Evolutionary conservation across 2,329 filamentous ascomycete species (phyloP).

Genomic region (Xylariomycetidae sp.): DNA sequence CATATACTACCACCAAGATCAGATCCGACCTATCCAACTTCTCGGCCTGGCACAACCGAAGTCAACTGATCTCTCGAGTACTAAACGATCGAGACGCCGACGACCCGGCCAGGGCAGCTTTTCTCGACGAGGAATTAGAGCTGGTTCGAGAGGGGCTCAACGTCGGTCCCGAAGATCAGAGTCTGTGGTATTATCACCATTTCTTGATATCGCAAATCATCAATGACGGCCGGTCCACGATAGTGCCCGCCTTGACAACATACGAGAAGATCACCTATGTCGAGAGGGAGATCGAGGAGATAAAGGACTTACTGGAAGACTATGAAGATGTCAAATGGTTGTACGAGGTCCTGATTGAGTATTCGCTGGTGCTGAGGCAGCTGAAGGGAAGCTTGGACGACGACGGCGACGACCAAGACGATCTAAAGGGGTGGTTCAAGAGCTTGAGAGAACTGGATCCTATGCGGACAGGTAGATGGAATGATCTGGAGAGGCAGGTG

Average conservation of each 20-base stretch:
- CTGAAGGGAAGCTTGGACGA: slow-evolving; percentile 45
- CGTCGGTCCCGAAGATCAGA: slow-evolving; percentile 89
- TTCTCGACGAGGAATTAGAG: slow-evolving; percentile 74
- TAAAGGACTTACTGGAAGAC: slow-evolving; percentile 60
- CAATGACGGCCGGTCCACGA: slow-evolving; percentile 45
- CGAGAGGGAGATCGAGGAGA: slow-evolving; percentile 65
- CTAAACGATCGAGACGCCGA: slow-evolving; percentile 66
- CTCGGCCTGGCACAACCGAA: slow-evolving; percentile 92
- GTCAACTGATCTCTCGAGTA: slow-evolving; percentile 73
- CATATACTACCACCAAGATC: slow-evolving; percentile 89
- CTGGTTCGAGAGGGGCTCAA: slow-evolving; percentile 75
- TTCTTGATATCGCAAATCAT: slow-evolving; percentile 71
- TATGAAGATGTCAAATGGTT: slow-evolving; percentile 67
- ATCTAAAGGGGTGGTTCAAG: slow-evolving; percentile 55
- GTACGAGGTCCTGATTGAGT: slow-evolving; percentile 79
- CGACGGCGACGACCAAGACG: slow-evolving; percentile 35
- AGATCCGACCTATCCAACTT: slow-evolving; percentile 85
- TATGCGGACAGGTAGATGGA: slow-evolving; percentile 70
- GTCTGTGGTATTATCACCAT: slow-evolving; percentile 95
- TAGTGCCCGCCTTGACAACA: slow-evolving; percentile 59
- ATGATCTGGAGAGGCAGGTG: slow-evolving; percentile 60
- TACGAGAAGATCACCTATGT: slow-evolving; percentile 64
- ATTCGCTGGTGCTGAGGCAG: slow-evolving; percentile 56
- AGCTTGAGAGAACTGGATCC: slow-evolving; percentile 68
- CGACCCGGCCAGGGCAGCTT: slow-evolving; percentile 55